Conservation (phyloP, 208 protist genomes). For the Leishmania gerbilli region DNA sequence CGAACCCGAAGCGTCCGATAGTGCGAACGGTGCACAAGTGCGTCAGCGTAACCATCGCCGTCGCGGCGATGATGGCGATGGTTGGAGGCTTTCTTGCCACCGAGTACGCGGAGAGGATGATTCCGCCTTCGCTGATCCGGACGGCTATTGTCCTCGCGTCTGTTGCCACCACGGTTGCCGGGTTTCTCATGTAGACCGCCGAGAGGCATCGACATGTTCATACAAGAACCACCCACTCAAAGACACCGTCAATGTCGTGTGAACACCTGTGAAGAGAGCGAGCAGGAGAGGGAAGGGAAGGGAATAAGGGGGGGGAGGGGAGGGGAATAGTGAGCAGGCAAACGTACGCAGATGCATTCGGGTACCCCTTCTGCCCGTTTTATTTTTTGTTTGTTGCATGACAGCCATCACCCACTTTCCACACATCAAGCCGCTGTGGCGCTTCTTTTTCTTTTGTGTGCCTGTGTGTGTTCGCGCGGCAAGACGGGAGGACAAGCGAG, state of each 20-base stretch:
- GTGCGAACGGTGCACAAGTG: constrained; percentile 27
- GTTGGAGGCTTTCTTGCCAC: constrained; percentile 35
- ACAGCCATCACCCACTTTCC: not conserved
- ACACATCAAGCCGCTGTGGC: not conserved
- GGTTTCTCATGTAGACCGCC: not conserved
- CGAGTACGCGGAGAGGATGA: constrained; percentile 24
- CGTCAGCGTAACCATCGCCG: constrained; percentile 22
- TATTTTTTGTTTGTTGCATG: too few relatives aligned
- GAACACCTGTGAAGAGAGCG: not conserved
- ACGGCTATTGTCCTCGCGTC: constrained; percentile 1
- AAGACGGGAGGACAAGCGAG: too few relatives aligned
- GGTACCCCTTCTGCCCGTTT: not conserved
- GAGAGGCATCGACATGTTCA: not conserved
- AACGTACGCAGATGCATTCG: not conserved
- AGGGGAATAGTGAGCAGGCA: too few relatives aligned
- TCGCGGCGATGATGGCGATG: constrained; percentile 34
- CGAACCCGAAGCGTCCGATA: not conserved
- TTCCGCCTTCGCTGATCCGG: constrained; percentile 26
- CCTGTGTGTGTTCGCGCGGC: not conserved
- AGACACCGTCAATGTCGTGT: not conserved
- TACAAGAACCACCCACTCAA: not conserved
- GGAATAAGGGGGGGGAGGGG: not conserved
- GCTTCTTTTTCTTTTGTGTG: not conserved
- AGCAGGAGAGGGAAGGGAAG: not conserved
- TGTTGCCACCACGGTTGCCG: constrained; percentile 6